Evolutionary conservation across 2,329 filamentous ascomycete genomes (phyloP).

Genomic region (Cytospora schulzeri): DNA sequence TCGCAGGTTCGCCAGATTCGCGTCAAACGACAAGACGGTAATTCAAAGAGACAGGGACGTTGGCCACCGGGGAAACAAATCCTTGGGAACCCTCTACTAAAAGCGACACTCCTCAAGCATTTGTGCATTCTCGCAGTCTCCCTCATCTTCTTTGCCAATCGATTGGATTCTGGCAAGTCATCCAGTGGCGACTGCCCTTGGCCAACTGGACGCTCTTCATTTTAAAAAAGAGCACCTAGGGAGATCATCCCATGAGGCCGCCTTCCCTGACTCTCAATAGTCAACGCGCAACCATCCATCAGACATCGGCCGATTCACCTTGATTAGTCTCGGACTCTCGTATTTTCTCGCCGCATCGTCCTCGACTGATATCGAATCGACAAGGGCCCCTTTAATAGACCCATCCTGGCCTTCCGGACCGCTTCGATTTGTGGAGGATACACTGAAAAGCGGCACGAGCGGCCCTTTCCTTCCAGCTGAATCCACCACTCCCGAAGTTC

Average conservation of each 20-base stretch:
- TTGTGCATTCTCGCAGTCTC: neutral
- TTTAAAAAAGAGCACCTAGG: neutral
- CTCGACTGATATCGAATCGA: constrained; percentile 5
- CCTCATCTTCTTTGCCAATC: neutral
- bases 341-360: constrained; percentile 11
- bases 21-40: neutral
- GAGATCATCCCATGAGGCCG: constrained; percentile 12
- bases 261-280: neutral
- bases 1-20: constrained; percentile 6
- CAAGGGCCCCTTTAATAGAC: constrained; percentile 15
- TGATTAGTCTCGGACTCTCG: constrained; percentile 5
- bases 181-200: neutral
- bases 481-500: constrained; percentile 19
- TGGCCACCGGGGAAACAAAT: neutral
- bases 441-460: constrained; percentile 3
- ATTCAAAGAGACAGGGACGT: neutral
- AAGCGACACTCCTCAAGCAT: neutral
- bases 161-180: neutral
- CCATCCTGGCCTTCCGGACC: constrained; percentile 18
- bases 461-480: constrained; percentile 11
- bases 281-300: neutral
- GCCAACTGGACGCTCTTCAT: constrained; percentile 1
- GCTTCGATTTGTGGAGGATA: constrained; percentile 16
- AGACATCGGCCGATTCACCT: constrained; percentile 19
- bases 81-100: neutral